Conservation (phyloP, 345 rosid genomes). For the Pistacia vera region DNA sequence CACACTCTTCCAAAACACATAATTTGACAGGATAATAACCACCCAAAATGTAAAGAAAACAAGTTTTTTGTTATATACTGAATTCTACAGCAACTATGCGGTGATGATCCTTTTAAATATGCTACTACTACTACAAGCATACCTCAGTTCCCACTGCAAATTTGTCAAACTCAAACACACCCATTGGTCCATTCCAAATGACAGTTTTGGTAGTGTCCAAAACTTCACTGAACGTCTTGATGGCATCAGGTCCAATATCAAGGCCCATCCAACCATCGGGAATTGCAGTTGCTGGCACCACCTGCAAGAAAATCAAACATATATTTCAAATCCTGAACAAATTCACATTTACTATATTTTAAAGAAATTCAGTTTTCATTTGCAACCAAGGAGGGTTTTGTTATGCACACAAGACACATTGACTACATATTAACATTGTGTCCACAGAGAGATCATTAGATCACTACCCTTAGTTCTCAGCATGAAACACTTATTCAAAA, state of each 20-base stretch:
- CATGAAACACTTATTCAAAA: neutral
- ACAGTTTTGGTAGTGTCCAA: slow-evolving; percentile 75
- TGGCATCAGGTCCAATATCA: slow-evolving; percentile 88
- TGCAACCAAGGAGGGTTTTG: neutral
- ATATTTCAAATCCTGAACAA: neutral
- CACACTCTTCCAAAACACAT: too few species aligned
- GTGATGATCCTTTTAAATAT: too few species aligned
- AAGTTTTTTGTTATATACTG: too few species aligned
- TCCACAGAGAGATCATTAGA: neutral
- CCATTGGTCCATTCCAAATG: slow-evolving; percentile 99
- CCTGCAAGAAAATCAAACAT: slow-evolving; percentile 41
- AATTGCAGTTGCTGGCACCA: slow-evolving; percentile 75
- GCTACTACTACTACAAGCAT: neutral
- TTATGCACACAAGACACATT: too few species aligned
- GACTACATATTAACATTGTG: neutral
- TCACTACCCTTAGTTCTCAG: neutral
- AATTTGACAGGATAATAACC: neutral
- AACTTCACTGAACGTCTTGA: slow-evolving; percentile 65
- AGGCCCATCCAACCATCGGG: slow-evolving; percentile 97
- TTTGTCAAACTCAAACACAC: slow-evolving; percentile 91
- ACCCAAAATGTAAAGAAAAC: neutral
- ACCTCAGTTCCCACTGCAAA: slow-evolving; percentile 95
- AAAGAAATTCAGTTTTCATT: too few species aligned
- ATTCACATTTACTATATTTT: neutral
- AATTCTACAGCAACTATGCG: too few species aligned